Conservation (phyloP, 2,329 filamentous ascomycete genomes). For the Ophiostoma pallidulum region DNA sequence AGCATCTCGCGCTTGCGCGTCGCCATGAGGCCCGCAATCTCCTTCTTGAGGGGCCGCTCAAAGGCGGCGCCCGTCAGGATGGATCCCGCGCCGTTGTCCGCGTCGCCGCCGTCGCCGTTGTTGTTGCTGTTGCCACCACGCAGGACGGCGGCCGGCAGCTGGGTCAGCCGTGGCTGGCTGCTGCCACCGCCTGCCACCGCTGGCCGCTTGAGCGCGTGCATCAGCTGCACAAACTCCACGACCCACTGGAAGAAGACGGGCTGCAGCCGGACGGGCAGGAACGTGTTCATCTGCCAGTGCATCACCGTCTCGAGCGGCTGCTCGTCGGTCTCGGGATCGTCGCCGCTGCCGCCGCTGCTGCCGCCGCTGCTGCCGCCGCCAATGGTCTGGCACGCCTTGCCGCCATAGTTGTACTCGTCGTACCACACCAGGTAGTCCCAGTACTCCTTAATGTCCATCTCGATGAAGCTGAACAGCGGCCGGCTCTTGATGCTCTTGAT, state of each 20-base stretch:
- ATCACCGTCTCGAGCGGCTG: slow-evolving; percentile 62
- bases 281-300: slow-evolving; percentile 95
- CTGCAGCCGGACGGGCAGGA: slow-evolving; percentile 72
- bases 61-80: slow-evolving; percentile 72
- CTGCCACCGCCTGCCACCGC: slow-evolving; percentile 40
- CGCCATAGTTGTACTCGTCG: slow-evolving; percentile 97
- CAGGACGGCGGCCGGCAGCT: slow-evolving; percentile 34
- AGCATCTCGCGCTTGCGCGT: slow-evolving; percentile 82
- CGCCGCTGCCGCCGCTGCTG: too few species aligned
- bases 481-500: slow-evolving; percentile 95
- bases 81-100: slow-evolving; percentile 46
- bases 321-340: slow-evolving; percentile 29
- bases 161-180: slow-evolving; percentile 44
- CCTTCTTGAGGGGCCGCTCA: slow-evolving; percentile 82
- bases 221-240: slow-evolving; percentile 86
- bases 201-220: slow-evolving; percentile 77
- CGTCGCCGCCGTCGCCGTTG: slow-evolving; percentile 42
- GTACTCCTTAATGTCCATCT: slow-evolving; percentile 95
- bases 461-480: slow-evolving; percentile 92
- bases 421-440: slow-evolving; percentile 99
- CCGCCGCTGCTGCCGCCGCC: too few species aligned
- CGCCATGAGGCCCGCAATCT: slow-evolving; percentile 70
- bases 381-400: slow-evolving; percentile 80
- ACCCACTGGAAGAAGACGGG: slow-evolving; percentile 85
- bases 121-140: slow-evolving; percentile 41